Evolutionary conservation across 1,139 yeast species (phyloP), one percentile per base, ranked within the genome.

Genomic region (Taphrina flavorubra): DNA sequence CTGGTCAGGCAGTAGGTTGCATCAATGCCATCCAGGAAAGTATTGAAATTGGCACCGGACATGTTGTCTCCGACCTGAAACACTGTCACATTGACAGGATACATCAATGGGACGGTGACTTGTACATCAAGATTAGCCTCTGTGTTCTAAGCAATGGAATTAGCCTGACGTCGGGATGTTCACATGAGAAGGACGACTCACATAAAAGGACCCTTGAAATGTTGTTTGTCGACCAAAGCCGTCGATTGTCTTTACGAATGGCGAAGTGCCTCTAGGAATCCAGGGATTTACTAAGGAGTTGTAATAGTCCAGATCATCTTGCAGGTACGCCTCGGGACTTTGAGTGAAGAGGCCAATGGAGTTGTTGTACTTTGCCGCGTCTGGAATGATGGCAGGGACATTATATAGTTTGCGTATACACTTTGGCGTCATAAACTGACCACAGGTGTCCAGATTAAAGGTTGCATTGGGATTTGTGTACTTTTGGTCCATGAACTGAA

Each of bases 11-110:
- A 49, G 25, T 60, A 36, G 39, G 57, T 39, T 36, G 55, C 36
- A 31, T 51, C 65, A 36, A 60, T 36, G 1, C 58, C 58, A n/a
- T 53, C 58, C 58, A 53, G 25, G 34, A 53, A 53, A 8, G 58
- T 53, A 16, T 53, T 53, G 11, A 13, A n/a, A 5, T 16, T 14
- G 20, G 18, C 42, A 25, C 55, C 47, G 34, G 39, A 36, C 10
- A 47, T 51, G 31, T 60, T 51, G 37, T 60, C 65, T 39, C 49
- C 65, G 20, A 62, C 57, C 44, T 53, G 65, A 20, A 31, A 55
- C 6, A 42, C 31, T n/a, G 58, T 39, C 25, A 39, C 65, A 14
- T 39, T 42, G 20, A 20, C 46, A 6, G 58, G 49, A 42, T 62
- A 55, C 34, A 55, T 56, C 31, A 62, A 34, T 10, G 65, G 31